Percentiles rank a stretch among this genome's conserved stretches.
phyloP scores from a whole-genome alignment of 176 grass and related monocot genomes.

The Zizania latifolia region DNA sequence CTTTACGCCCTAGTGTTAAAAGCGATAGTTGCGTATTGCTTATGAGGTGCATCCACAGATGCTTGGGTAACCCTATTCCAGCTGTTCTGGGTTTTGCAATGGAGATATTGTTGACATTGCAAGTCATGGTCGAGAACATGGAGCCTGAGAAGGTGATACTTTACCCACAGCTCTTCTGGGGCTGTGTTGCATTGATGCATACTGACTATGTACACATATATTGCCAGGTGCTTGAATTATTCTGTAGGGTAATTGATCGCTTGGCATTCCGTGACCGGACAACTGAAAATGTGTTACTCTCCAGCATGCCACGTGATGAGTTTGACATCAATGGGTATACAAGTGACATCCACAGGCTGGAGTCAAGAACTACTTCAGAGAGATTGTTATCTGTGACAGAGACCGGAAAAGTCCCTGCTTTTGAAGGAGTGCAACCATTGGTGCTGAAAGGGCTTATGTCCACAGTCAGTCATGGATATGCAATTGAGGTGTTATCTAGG shows the following conservation, averaged over 20 bases:
- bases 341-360: slow-evolving; percentile 70
- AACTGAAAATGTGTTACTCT: slow-evolving; percentile 82
- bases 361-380: slow-evolving; percentile 52
- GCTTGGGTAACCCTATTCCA: slow-evolving; percentile 89
- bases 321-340: slow-evolving; percentile 60
- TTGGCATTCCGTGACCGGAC: slow-evolving; percentile 78
- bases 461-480: slow-evolving; percentile 74
- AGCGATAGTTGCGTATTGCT: slow-evolving; percentile 91
- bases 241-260: slow-evolving; percentile 77
- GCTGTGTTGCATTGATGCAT: slow-evolving; percentile 92
- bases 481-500: slow-evolving; percentile 89
- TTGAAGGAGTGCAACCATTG: slow-evolving; percentile 90
- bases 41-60: slow-evolving; percentile 87
- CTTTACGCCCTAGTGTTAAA: slow-evolving; percentile 80
- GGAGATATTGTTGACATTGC: slow-evolving; percentile 87
- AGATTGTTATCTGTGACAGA: slow-evolving; percentile 51
- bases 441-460: slow-evolving; percentile 95
- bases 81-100: slow-evolving; percentile 80
- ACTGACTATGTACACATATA: slow-evolving; percentile 96
- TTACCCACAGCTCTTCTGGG: slow-evolving; percentile 98
- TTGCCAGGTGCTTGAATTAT: slow-evolving; percentile 84
- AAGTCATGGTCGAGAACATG: slow-evolving; percentile 99
- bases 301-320: slow-evolving; percentile 95
- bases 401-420: slow-evolving; percentile 72
- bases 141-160: slow-evolving; percentile 95